phyloP scores from a whole-genome alignment of 805 yeast species.

The Lachancea sp. region DNA sequence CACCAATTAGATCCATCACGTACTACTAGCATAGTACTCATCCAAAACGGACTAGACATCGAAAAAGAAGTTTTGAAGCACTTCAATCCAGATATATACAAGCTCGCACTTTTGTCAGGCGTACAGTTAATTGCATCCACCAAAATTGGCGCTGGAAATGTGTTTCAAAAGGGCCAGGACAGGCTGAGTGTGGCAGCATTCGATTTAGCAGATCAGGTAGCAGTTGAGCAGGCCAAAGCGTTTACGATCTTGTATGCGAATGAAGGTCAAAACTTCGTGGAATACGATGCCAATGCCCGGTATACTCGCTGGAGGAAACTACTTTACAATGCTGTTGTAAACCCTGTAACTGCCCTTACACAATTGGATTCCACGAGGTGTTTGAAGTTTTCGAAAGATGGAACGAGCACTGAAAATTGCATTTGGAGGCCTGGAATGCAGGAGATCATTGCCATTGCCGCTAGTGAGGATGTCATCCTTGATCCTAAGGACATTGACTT shows the following conservation, averaged over 20 bases:
- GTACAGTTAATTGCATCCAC: slow-evolving; percentile 59
- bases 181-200: slow-evolving; percentile 47
- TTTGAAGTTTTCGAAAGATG: slow-evolving; percentile 37
- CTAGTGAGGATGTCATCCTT: slow-evolving; percentile 49
- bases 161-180: slow-evolving; percentile 49
- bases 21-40: slow-evolving; percentile 43
- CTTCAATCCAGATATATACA: slow-evolving; percentile 31
- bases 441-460: slow-evolving; percentile 56
- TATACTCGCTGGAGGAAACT: slow-evolving; percentile 56
- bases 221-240: slow-evolving; percentile 33
- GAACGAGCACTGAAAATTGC: slow-evolving; percentile 28
- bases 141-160: slow-evolving; percentile 40
- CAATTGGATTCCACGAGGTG: slow-evolving; percentile 51
- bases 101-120: slow-evolving; percentile 44
- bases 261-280: slow-evolving; percentile 35
- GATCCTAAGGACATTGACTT: slow-evolving; percentile 42
- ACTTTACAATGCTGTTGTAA: slow-evolving; percentile 58
- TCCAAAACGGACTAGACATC: slow-evolving; percentile 4
- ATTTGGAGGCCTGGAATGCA: slow-evolving; percentile 51
- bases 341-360: slow-evolving; percentile 54
- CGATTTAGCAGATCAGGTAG: slow-evolving; percentile 32
- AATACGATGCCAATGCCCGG: slow-evolving; percentile 40
- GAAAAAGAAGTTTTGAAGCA: slow-evolving; percentile 39
- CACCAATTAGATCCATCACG: slow-evolving; percentile 12
- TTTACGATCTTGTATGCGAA: slow-evolving; percentile 40